phyloP scores from a whole-genome alignment of 371 early-diverging fungal species.

The Phascolomyces articulosus region DNA sequence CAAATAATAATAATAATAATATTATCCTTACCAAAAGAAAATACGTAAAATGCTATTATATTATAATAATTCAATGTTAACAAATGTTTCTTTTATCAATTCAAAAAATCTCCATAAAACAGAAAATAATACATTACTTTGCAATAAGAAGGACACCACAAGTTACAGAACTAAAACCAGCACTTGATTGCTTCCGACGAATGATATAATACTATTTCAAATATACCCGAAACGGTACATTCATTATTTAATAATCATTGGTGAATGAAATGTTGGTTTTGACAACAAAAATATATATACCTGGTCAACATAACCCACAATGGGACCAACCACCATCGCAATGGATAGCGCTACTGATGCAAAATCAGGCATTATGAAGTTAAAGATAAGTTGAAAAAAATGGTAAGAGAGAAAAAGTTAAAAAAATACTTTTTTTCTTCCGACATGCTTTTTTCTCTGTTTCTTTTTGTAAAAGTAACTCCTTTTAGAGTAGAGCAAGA shows the following conservation, averaged over 20 bases:
- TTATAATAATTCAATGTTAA: not conserved
- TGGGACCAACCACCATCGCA: conserved; percentile 27
- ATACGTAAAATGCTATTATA: conserved; percentile 19
- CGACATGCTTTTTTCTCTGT: too few relatives aligned
- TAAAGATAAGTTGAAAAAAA: not conserved
- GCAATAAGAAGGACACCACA: conserved; percentile 30
- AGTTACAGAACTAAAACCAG: conserved; percentile 28
- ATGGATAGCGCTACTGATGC: conserved; percentile 14
- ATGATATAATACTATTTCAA: conserved; percentile 23
- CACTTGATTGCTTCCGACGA: conserved; percentile 22
- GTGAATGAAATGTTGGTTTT: too few relatives aligned
- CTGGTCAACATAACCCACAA: conserved; percentile 29
- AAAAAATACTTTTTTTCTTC: too few relatives aligned
- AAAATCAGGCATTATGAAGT: conserved; percentile 10
- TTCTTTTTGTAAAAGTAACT: not conserved
- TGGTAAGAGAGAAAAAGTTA: not conserved
- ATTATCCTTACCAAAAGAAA: conserved; percentile 20
- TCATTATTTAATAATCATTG: too few relatives aligned
- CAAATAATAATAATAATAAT: too few relatives aligned
- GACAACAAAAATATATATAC: conserved; percentile 6
- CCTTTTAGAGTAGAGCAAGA: not conserved
- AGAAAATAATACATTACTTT: conserved; percentile 26
- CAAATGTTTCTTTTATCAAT: not conserved
- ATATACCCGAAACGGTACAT: too few relatives aligned
- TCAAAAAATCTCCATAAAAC: not conserved